Evolutionary conservation across 257 asterid species (phyloP).

Genomic region (Rubia yunnanensis): DNA sequence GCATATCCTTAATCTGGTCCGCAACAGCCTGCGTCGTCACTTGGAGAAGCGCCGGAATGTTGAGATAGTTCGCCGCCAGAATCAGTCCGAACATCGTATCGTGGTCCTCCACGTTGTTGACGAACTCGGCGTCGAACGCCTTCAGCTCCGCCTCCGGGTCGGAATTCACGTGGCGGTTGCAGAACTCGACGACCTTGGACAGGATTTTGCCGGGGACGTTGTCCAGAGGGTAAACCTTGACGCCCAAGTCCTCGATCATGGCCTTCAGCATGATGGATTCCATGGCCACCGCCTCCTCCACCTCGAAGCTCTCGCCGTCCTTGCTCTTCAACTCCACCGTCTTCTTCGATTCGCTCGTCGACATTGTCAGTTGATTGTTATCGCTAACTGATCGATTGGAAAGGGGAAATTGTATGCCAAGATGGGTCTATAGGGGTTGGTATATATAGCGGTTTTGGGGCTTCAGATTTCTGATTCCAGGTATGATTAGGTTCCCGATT

Average conservation of each 20-base stretch:
- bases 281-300: neutral
- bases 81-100: neutral
- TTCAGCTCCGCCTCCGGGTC: neutral
- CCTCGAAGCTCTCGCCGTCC: too few relatives aligned
- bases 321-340: too few relatives aligned
- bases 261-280: neutral
- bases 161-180: neutral
- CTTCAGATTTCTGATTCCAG: too few relatives aligned
- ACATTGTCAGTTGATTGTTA: too few relatives aligned
- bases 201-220: neutral
- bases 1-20: neutral
- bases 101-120: neutral
- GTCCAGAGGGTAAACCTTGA: neutral
- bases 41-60: neutral
- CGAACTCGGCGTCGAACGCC: neutral
- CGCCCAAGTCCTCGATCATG: neutral
- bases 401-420: too few relatives aligned
- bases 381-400: too few relatives aligned
- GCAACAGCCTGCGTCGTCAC: neutral
- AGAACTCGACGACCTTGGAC: neutral
- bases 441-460: too few relatives aligned
- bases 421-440: too few relatives aligned
- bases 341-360: too few relatives aligned
- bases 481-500: too few relatives aligned
- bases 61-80: neutral